Percentiles rank a stretch among this genome's conserved stretches.
Evolutionary conservation across 2,329 filamentous ascomycete genomes (phyloP).

Genomic region (Neofusicoccum parvum): DNA sequence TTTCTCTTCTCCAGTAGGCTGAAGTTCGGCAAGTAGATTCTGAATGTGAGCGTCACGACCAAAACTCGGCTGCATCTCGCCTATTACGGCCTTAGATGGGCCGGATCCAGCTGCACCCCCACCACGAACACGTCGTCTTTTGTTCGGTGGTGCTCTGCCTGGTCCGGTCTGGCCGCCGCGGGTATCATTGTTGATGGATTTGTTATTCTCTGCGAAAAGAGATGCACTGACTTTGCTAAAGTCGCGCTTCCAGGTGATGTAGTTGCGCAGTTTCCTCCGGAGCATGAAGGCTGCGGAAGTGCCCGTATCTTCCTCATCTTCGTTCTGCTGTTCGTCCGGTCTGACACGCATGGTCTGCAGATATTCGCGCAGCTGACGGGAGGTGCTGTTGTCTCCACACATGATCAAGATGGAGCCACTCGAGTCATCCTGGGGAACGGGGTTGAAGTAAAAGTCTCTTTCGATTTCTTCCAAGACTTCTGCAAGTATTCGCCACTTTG

Average conservation of each 20-base stretch:
- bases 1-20: conserved; percentile 76
- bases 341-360: conserved; percentile 85
- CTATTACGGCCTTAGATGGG: conserved; percentile 68
- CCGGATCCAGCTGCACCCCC: conserved; percentile 65
- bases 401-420: conserved; percentile 94
- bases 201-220: conserved; percentile 79
- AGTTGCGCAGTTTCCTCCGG: conserved; percentile 81
- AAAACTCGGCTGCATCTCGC: conserved; percentile 64
- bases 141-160: conserved; percentile 75
- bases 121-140: conserved; percentile 80
- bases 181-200: conserved; percentile 67
- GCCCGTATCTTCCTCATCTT: conserved; percentile 52
- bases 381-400: conserved; percentile 86
- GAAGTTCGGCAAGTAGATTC: conserved; percentile 77
- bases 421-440: conserved; percentile 74
- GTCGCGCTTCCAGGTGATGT: conserved; percentile 86
- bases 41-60: conserved; percentile 83
- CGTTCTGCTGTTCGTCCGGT: conserved; percentile 44
- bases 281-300: conserved; percentile 86
- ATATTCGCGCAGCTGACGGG: conserved; percentile 86
- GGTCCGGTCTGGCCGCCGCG: conserved; percentile 53
- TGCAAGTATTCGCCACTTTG: conserved; percentile 89
- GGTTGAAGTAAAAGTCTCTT: conserved; percentile 82
- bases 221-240: conserved; percentile 82
- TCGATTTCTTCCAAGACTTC: conserved; percentile 94